Conservation (phyloP, 805 yeast genomes). For the Scheffersomyces stipitis region DNA sequence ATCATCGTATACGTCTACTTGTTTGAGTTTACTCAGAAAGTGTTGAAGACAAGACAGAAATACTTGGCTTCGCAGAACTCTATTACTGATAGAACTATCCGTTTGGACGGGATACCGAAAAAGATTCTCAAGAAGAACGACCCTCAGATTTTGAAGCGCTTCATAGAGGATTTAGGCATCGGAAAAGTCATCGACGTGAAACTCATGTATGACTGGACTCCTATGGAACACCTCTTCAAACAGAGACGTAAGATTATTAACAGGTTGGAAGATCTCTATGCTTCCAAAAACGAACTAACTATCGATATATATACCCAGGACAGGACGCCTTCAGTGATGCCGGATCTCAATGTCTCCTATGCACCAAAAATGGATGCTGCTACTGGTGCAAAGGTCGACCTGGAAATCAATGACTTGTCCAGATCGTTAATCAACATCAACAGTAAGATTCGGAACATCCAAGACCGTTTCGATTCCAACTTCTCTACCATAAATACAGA, state of each 20-base stretch:
- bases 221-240: slow-evolving; percentile 38
- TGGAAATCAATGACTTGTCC: slow-evolving; percentile 33
- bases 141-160: slow-evolving; percentile 44
- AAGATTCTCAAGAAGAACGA: slow-evolving; percentile 35
- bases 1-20: slow-evolving; percentile 45
- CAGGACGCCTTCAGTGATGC: slow-evolving; percentile 34
- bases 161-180: slow-evolving; percentile 54
- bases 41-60: slow-evolving; percentile 53
- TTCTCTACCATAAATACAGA: slow-evolving; percentile 25
- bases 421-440: slow-evolving; percentile 37
- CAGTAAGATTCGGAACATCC: slow-evolving; percentile 34
- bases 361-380: slow-evolving; percentile 2
- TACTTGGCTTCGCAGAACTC: slow-evolving; percentile 61
- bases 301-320: slow-evolving; percentile 37
- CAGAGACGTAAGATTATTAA: slow-evolving; percentile 29
- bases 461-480: slow-evolving; percentile 28
- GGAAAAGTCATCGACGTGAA: slow-evolving; percentile 55
- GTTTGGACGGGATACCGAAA: slow-evolving; percentile 54
- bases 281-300: slow-evolving; percentile 41
- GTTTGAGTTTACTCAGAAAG: slow-evolving; percentile 46
- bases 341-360: slow-evolving; percentile 11
- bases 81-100: slow-evolving; percentile 58
- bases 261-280: slow-evolving; percentile 42
- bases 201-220: slow-evolving; percentile 47
- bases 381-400: slow-evolving; percentile 16